Percentiles rank a stretch among this genome's conserved stretches.
Evolutionary conservation across 331 rosid genomes (phyloP).

Genomic region (Erythrophleum ivorense): DNA sequence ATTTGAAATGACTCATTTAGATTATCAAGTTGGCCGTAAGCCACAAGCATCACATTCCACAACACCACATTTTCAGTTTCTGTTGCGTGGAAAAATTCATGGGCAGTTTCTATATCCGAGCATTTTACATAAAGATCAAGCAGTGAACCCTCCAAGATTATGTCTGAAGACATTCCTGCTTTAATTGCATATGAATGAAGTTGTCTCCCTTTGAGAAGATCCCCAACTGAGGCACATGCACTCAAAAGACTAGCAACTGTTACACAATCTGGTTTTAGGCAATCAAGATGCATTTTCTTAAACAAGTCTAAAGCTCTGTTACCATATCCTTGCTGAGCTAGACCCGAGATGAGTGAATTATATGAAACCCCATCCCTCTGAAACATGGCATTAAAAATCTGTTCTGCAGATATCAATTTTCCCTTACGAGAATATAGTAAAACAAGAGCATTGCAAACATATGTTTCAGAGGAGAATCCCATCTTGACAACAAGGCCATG

Average conservation of each 20-base stretch:
- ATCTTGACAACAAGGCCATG: constrained; percentile 75
- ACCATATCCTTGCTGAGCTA: constrained; percentile 72
- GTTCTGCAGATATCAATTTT: constrained; percentile 63
- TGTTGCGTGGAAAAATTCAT: constrained; percentile 70
- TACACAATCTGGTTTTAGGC: constrained; percentile 74
- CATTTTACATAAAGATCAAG: constrained; percentile 92
- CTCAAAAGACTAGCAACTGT: constrained; percentile 89
- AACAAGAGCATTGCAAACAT: constrained; percentile 88
- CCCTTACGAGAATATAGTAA: constrained; percentile 71
- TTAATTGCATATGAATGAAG: constrained; percentile 83
- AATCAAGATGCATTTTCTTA: constrained; percentile 67
- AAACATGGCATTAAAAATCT: constrained; percentile 62
- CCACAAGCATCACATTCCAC: constrained; percentile 91
- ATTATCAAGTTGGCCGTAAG: constrained; percentile 76
- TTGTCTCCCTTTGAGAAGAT: constrained; percentile 68
- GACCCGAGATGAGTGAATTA: constrained; percentile 84
- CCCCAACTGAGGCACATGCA: constrained; percentile 69
- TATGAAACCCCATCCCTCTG: constrained; percentile 79
- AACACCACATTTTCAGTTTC: constrained; percentile 80
- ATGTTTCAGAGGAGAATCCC: constrained; percentile 74
- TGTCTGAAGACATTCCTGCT: constrained; percentile 78
- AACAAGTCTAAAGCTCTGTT: constrained; percentile 68
- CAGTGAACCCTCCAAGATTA: constrained; percentile 80
- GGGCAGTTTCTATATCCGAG: constrained; percentile 72
- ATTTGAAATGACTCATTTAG: constrained; percentile 63